Evolutionary conservation across 2,329 filamentous ascomycete genomes (phyloP), one percentile per base, ranked within the genome.

Genomic region (Pseudogymnoascus sp.): DNA sequence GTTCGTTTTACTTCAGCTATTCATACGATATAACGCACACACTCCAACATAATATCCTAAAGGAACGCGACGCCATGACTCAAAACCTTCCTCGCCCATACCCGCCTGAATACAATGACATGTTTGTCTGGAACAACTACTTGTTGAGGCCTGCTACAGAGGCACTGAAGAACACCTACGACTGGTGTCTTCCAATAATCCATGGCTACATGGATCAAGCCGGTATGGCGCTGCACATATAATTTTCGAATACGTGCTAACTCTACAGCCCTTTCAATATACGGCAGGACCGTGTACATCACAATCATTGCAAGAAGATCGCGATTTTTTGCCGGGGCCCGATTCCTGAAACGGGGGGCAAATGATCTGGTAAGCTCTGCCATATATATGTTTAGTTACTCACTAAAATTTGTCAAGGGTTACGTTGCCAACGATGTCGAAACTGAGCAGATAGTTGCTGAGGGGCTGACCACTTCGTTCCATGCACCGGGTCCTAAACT

Each of bases 391-490:
- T 22, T 33, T 43, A 10, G 28, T 61, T 24, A 24, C 22, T 38
- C 38, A 16, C 10, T 16, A 31, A 10, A 8, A 19, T n/a, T 22
- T 28, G 60, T 40, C 50, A 33, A 81, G 73, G 93, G 95, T 12
- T 96, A 96, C 73, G 95, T 99, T 62, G 96, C 95, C 61, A 99
- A 99, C 72, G 96, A 99, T 75, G 95, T 99, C 24, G 96, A 99
- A 76, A 98, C 95, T 0, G 95, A 99, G 76, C 95, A 99, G 74
- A 97, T 99, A 65, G 93, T 99, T 4, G 95, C 93, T 0, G 95
- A 99, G 73, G 91, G 92, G 70, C 80, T 93, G 60, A 97, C 92
- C 0, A 99, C 95, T 0, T 97, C 95, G 0, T 97, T 99, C 69
- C 95, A 99, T 77, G 89, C 90, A 2, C 91, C 95, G 4, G 93